Base-by-base conservation (phyloP, 371 early-diverging fungal genomes). In the Mucor saturninus region DNA sequence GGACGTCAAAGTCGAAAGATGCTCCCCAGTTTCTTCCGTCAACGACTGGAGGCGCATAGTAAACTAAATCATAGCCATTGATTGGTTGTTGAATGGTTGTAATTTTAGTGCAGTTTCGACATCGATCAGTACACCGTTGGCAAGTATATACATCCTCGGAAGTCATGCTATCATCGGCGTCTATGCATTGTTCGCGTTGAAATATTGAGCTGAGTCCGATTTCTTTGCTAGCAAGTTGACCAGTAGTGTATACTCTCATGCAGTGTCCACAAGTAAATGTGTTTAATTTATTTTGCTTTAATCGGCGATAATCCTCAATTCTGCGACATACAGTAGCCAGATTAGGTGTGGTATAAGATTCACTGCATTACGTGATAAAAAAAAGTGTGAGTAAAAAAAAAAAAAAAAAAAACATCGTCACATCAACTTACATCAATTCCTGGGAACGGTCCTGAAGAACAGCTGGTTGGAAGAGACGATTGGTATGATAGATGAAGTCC, bases 251-350 rank as follows among this genome's bases (percentile, higher is more conserved):
- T 4, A 43, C 78, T n/a, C n/a, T n/a, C n/a, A n/a, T n/a, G n/a
- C n/a, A 77, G 37, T 72, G 72, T 1, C 58, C 62, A 49, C 78
- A 77, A 1, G 50, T 37, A 9, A 77, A 50, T 2, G 35, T 42
- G 32, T 74, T 72, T 9, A 64, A 61, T 1, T 55, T 29, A 6
- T 43, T 37, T 43, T 53, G 28, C 4, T 52, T 65, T 3, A 28
- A 15, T 3, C n/a, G 11, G 9, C 78, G 60, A 39, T 74, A 68
- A 1, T 15, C 45, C 39, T 74, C 75, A 3, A 77, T 51, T 2
- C 78, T 68, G 15, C 65, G 51, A 46, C 78, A 77, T 5, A 57
- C 43, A 0, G 46, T 64, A 11, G 64, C 58, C 2, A 64, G 43
- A 28, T 51, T 57, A 6, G 43, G 26, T 35, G 35, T 35, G 7